Evolutionary conservation across 2,329 filamentous ascomycete genomes (phyloP).

Genomic region (Penicillium sp.): DNA sequence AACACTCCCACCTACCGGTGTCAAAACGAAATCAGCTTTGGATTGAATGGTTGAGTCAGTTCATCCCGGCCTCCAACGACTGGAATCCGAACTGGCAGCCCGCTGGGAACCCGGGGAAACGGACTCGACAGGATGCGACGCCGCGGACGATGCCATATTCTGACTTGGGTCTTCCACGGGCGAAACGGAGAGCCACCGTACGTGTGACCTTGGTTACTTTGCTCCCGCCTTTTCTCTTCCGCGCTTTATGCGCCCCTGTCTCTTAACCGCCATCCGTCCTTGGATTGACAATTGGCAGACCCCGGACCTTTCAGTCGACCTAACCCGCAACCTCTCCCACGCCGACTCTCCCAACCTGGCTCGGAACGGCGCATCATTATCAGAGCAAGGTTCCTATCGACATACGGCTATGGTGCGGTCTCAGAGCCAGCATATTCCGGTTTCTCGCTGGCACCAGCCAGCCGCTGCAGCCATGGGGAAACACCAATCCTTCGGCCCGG

Average conservation of each 20-base stretch:
- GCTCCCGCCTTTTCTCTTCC: conserved; percentile 30
- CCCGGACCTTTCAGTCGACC: conserved; percentile 38
- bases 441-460: conserved; percentile 30
- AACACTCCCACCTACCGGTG: conserved; percentile 43
- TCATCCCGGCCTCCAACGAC: conserved; percentile 33
- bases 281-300: conserved; percentile 47
- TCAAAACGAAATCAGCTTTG: conserved; percentile 43
- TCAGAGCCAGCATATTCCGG: conserved; percentile 39
- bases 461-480: conserved; percentile 28
- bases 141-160: conserved; percentile 38
- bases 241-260: conserved; percentile 26
- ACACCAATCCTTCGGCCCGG: conserved; percentile 34
- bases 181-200: conserved; percentile 49
- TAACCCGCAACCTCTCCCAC: conserved; percentile 34
- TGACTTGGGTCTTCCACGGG: conserved; percentile 39
- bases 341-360: conserved; percentile 30
- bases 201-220: conserved; percentile 42
- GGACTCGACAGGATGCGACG: conserved; percentile 41
- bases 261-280: conserved; percentile 28
- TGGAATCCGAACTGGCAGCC: conserved; percentile 20
- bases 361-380: conserved; percentile 28
- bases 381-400: conserved; percentile 30
- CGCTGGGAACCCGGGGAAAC: conserved; percentile 41
- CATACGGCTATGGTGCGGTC: conserved; percentile 41
- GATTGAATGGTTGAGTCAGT: conserved; percentile 40